phyloP scores from a whole-genome alignment of 2,329 filamentous ascomycete species.

The Dothistroma pini region DNA sequence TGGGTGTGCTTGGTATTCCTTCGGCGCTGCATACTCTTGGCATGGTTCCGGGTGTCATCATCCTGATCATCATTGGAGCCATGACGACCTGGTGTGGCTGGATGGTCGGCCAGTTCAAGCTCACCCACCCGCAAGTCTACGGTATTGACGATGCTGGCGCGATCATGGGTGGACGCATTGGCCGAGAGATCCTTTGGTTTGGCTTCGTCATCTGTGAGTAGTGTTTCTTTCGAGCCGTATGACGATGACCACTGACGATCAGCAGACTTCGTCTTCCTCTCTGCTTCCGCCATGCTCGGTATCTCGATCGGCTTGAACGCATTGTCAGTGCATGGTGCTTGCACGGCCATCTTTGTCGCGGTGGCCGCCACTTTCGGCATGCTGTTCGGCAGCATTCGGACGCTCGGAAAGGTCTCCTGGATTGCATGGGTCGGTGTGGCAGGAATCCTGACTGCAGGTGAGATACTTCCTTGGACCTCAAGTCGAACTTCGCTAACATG shows the following conservation, averaged over 20 bases:
- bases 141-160: constrained; percentile 56
- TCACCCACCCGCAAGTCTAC: constrained; percentile 54
- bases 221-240: not conserved
- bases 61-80: constrained; percentile 38
- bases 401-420: constrained; percentile 33
- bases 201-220: constrained; percentile 19
- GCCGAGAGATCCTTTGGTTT: constrained; percentile 47
- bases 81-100: constrained; percentile 51
- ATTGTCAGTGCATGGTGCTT: constrained; percentile 28
- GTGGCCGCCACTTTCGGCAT: constrained; percentile 41
- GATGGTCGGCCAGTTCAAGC: constrained; percentile 52
- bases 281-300: constrained; percentile 37
- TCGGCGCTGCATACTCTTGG: constrained; percentile 42
- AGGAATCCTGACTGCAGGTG: constrained; percentile 20
- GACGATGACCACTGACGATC: not conserved
- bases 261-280: constrained; percentile 25
- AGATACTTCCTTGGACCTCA: not conserved
- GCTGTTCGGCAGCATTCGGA: constrained; percentile 34
- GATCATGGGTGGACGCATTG: constrained; percentile 52
- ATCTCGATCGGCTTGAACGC: constrained; percentile 26
- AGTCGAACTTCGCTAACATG: constrained; percentile 12
- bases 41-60: constrained; percentile 48
- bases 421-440: constrained; percentile 35
- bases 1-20: constrained; percentile 51
- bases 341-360: constrained; percentile 41